A percentile compares a stretch with the other conserved stretches of the same genome.
Evolutionary conservation across 306 rosid species (phyloP).

Genomic region (Neltuma alba): DNA sequence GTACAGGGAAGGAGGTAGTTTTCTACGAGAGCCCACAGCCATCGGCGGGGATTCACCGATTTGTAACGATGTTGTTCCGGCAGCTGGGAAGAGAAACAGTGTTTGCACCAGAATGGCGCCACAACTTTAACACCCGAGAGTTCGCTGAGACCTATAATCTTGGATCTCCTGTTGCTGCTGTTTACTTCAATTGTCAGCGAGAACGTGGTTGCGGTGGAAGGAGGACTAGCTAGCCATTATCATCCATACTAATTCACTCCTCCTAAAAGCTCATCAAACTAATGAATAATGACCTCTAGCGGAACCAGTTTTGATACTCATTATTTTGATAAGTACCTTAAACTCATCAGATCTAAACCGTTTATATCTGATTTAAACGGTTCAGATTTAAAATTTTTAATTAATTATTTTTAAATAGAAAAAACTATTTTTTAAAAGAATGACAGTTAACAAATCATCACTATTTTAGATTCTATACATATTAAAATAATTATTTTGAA

Average conservation of each 20-base stretch:
- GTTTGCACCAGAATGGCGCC: slow-evolving; percentile 86
- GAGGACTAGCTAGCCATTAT: slow-evolving; percentile 29
- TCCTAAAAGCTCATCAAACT: neutral
- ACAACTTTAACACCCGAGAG: slow-evolving; percentile 69
- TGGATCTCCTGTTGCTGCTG: slow-evolving; percentile 64
- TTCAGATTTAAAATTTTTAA: too few species aligned
- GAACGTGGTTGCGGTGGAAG: slow-evolving; percentile 87
- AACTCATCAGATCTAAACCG: too few species aligned
- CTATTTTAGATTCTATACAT: too few species aligned
- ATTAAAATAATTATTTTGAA: too few species aligned
- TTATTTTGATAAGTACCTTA: too few species aligned
- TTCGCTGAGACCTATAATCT: slow-evolving; percentile 76
- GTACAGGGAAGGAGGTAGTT: slow-evolving; percentile 42
- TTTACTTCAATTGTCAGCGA: slow-evolving; percentile 77
- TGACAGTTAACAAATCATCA: too few species aligned
- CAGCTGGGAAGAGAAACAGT: slow-evolving; percentile 92
- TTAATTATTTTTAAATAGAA: too few species aligned
- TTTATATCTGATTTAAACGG: too few species aligned
- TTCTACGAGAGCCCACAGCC: slow-evolving; percentile 69
- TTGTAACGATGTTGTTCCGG: slow-evolving; percentile 59
- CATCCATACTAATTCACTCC: neutral
- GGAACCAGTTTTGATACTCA: too few species aligned
- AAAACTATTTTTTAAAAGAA: too few species aligned
- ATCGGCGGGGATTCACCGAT: slow-evolving; percentile 74
- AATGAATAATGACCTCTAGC: neutral